A percentile compares a stretch with the other conserved stretches of the same genome.
phyloP scores from a whole-genome alignment of 352 stramenopile species.

The Aphanomyces euteiches region DNA sequence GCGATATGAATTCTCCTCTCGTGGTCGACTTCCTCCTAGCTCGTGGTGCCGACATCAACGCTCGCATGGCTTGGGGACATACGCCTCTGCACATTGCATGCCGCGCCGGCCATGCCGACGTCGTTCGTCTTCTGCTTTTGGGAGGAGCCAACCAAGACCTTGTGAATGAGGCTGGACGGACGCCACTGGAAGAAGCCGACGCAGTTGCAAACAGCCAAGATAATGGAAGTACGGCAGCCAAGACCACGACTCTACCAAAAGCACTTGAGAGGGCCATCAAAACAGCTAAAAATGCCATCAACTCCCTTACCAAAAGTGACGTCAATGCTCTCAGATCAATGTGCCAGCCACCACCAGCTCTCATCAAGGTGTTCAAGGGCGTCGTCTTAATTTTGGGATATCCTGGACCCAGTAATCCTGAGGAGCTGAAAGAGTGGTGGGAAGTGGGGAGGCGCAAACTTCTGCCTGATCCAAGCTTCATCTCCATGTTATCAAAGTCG shows the following conservation, averaged over 20 bases:
- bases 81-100: constrained; percentile 10
- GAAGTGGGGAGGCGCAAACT: constrained; percentile 21
- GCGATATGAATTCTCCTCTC: constrained; percentile 25
- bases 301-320: constrained; percentile 7
- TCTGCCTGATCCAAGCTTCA: constrained; percentile 8
- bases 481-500: background rate
- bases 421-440: background rate
- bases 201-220: constrained; percentile 3
- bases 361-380: constrained; percentile 7
- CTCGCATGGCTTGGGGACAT: constrained; percentile 12
- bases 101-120: constrained; percentile 10
- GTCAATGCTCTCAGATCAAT: constrained; percentile 17
- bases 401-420: background rate
- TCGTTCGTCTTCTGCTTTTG: constrained; percentile 18
- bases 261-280: constrained; percentile 2
- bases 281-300: constrained; percentile 2
- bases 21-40: constrained; percentile 21
- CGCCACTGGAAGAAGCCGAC: constrained; percentile 17
- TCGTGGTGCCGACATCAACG: constrained; percentile 15
- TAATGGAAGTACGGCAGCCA: background rate
- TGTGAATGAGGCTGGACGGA: constrained; percentile 2
- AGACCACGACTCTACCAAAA: background rate
- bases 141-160: background rate
- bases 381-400: constrained; percentile 15
- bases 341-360: background rate